These are phyloP conservation scores for Rhizopogon vinicolor DNA, from an alignment of 768 basidiomycete genomes.

Conservation along the genomic window DNA sequence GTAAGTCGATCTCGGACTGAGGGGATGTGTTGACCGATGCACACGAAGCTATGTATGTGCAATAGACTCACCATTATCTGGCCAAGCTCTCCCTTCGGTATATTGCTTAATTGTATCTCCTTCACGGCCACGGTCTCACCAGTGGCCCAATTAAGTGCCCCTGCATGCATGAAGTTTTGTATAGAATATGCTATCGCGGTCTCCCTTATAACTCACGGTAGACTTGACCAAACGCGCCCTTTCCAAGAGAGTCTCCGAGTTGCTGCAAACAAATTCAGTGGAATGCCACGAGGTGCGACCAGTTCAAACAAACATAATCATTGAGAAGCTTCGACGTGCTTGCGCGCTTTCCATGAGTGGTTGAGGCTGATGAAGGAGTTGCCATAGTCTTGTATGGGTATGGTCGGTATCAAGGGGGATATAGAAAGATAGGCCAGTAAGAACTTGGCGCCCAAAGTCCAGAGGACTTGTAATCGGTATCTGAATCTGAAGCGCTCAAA, in stretches of 20 bases:
- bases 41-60: background rate
- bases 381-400: constrained; percentile 14
- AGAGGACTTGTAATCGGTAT: background rate
- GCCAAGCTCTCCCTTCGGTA: constrained; percentile 87
- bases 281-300: constrained; percentile 2
- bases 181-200: background rate
- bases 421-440: constrained; percentile 1
- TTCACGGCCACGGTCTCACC: constrained; percentile 99
- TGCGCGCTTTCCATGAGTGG: constrained; percentile 22
- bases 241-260: constrained; percentile 94
- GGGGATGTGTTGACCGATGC: constrained; percentile 1
- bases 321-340: constrained; percentile 52
- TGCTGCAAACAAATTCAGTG: constrained; percentile 46
- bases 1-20: constrained; percentile 93
- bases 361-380: constrained; percentile 11
- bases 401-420: background rate
- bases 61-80: constrained; percentile 84
- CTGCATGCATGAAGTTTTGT: constrained; percentile 31
- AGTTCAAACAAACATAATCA: constrained; percentile 49
- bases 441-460: background rate
- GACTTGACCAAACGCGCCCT: constrained; percentile 96
- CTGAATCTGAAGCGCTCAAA: background rate
- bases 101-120: constrained; percentile 92
- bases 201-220: constrained; percentile 61
- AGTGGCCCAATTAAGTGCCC: constrained; percentile 90